Base-by-base conservation (phyloP, 2,329 filamentous ascomycete genomes). In the Ascochyta fabae region DNA sequence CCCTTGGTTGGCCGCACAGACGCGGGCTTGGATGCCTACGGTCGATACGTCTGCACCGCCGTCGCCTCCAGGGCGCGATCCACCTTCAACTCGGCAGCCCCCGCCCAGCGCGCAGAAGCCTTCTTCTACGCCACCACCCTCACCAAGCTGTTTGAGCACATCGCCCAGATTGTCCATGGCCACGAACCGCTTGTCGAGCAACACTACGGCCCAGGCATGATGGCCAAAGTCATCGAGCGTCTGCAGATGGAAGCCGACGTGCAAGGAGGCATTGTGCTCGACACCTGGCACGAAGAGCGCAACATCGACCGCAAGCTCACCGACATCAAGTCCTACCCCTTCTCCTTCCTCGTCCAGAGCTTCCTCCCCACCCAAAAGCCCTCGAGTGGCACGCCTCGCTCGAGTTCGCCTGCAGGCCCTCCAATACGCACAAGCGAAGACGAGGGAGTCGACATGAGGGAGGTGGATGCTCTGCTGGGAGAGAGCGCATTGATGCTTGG, bases 271-370 rank as follows among this genome's bases (percentile, higher is more conserved):
- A 96, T 98, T 64, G 88, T 99, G 55, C 81, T 99, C 48, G 95
- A 99, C 73, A 95, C 93, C 0, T 99, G 95, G 92, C 88, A 88
- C 51, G 95, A 99, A 62, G 94, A 98, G 71, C 85, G 92, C 56
- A 85, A 82, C 56, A 86, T 99, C 43, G 90, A 94, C 70, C 86
- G 94, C 66, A 91, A 89, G 70, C 81, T 99, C 58, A 98, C 91
- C 3, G 95, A 99, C 69, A 91, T 96, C 75, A 98, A 96, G 78
- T 96, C 93, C 51, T 99, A 99, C 72, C 93, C 95, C 0, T 99
- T 96, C 75, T 96, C 93, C 0, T 99, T 99, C 71, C 80, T 99
- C 40, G 93, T 98, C 0, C 93, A 97, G 76, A 97, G 93, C 78
- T 97, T 96, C 73, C 75, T 96, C 42, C 87, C 91, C 0, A 81